phyloP scores from a whole-genome alignment of 208 protist species.

The Trypanosoma vivax region DNA sequence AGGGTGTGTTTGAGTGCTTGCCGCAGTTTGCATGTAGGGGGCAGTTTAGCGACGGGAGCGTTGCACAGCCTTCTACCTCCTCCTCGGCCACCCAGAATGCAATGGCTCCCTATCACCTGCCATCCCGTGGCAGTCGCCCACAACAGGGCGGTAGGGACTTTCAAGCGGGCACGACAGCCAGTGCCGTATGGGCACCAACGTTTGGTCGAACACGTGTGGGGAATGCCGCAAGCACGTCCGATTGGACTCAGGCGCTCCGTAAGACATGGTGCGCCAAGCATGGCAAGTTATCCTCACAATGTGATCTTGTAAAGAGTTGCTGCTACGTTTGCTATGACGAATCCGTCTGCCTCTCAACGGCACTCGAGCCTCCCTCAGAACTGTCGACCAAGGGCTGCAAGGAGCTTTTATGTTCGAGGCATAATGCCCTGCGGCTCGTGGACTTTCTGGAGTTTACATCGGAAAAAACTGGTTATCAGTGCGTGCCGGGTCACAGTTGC shows the following conservation, averaged over 20 bases:
- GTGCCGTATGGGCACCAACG: slow-evolving; percentile 14
- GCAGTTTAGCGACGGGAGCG: slow-evolving; percentile 15
- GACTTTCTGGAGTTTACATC: slow-evolving; percentile 69
- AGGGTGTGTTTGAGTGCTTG: slow-evolving; percentile 66
- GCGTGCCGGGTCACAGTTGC: slow-evolving; percentile 57
- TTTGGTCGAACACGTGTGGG: slow-evolving; percentile 8
- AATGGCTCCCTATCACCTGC: slow-evolving; percentile 1
- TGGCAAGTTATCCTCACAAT: slow-evolving; percentile 59
- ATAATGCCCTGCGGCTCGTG: slow-evolving; percentile 61
- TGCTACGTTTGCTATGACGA: slow-evolving; percentile 73
- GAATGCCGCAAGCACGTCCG: slow-evolving; percentile 3
- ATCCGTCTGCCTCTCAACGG: slow-evolving; percentile 66
- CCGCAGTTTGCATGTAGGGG: slow-evolving; percentile 43
- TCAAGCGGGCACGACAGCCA: background rate
- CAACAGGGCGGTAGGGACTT: slow-evolving; percentile 15
- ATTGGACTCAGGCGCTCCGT: slow-evolving; percentile 16
- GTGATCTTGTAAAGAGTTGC: slow-evolving; percentile 57
- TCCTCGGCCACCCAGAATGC: background rate
- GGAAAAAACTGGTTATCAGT: slow-evolving; percentile 61
- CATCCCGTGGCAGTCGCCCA: slow-evolving; percentile 8
- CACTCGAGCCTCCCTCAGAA: slow-evolving; percentile 51
- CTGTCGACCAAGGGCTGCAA: slow-evolving; percentile 37
- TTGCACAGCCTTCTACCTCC: background rate
- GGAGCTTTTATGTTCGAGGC: slow-evolving; percentile 69
- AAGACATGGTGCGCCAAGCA: slow-evolving; percentile 80